Percentiles rank a stretch among this genome's conserved stretches.
Conservation (phyloP, 805 yeast species). For the Jamesozyma jinghongensis region DNA sequence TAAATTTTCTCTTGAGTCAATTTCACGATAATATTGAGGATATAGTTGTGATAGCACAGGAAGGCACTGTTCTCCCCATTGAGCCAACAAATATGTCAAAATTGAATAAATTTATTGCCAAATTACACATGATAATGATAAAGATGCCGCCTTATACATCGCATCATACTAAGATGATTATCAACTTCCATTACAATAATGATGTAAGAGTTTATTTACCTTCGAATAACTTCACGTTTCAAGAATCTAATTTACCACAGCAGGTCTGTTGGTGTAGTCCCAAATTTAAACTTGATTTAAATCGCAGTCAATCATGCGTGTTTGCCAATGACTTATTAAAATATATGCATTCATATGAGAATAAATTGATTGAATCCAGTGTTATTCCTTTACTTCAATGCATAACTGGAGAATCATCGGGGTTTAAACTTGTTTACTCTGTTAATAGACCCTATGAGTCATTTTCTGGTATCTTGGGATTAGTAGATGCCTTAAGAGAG, state of each 20-base stretch:
- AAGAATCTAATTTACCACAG: slow-evolving; percentile 49
- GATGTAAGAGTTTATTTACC: slow-evolving; percentile 45
- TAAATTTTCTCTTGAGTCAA: slow-evolving; percentile 33
- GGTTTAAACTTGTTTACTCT: too few species aligned
- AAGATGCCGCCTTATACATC: slow-evolving; percentile 34
- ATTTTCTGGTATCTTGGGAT: too few species aligned
- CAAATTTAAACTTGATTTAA: slow-evolving; percentile 12
- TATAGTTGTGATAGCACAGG: slow-evolving; percentile 27
- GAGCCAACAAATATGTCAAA: slow-evolving; percentile 3
- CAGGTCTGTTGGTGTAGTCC: slow-evolving; percentile 65
- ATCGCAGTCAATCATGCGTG: slow-evolving; percentile 4
- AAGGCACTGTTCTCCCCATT: slow-evolving; percentile 26
- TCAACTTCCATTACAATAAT: slow-evolving; percentile 42
- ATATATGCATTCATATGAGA: slow-evolving; percentile 40
- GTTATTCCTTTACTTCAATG: slow-evolving; percentile 8
- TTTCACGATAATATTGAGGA: slow-evolving; percentile 10
- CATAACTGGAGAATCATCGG: too few species aligned
- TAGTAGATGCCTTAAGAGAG: slow-evolving; percentile 15
- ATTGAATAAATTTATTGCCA: slow-evolving; percentile 4
- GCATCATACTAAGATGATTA: slow-evolving; percentile 63
- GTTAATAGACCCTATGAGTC: too few species aligned
- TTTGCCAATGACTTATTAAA: slow-evolving; percentile 39
- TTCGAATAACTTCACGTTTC: slow-evolving; percentile 47
- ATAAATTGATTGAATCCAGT: slow-evolving; percentile 23
- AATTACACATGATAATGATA: slow-evolving; percentile 24